Percentiles rank a stretch among this genome's conserved stretches.
phyloP scores from a whole-genome alignment of 2,329 filamentous ascomycete genomes.

The Coniochaeta sp. region DNA sequence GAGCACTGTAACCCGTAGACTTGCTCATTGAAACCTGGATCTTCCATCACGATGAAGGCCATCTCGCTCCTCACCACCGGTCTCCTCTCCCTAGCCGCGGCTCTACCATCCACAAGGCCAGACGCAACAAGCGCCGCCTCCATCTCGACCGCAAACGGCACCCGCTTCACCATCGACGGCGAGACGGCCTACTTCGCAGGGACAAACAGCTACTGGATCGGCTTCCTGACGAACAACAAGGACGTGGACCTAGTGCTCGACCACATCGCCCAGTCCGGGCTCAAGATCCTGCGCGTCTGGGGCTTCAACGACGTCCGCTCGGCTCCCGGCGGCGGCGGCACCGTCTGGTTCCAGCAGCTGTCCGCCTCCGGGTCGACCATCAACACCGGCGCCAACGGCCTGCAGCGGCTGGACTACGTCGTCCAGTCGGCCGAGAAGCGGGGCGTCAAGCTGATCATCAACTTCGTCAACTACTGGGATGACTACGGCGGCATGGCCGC shows the following conservation, averaged over 20 bases:
- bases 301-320: conserved; percentile 54
- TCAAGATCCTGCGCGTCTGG: conserved; percentile 54
- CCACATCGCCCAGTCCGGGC: conserved; percentile 40
- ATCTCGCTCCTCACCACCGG: conserved; percentile 7
- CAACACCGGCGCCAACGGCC: conserved; percentile 55
- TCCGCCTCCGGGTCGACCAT: conserved; percentile 45
- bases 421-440: conserved; percentile 51
- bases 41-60: conserved; percentile 9
- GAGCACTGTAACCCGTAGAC: neutral
- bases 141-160: conserved; percentile 13
- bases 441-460: conserved; percentile 56
- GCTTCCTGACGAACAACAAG: conserved; percentile 40
- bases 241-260: conserved; percentile 47
- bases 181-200: conserved; percentile 41
- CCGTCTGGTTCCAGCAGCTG: conserved; percentile 47
- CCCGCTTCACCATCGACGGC: conserved; percentile 32
- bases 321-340: conserved; percentile 22
- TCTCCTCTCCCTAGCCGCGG: conserved; percentile 11
- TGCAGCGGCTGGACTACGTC: conserved; percentile 58
- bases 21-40: neutral
- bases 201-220: conserved; percentile 49
- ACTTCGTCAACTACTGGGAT: conserved; percentile 63
- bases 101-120: conserved; percentile 4
- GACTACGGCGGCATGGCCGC: conserved; percentile 60
- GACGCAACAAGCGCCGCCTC: conserved; percentile 2